Base-by-base conservation (phyloP, 768 basidiomycete species). In the Termitomyces sp. region DNA sequence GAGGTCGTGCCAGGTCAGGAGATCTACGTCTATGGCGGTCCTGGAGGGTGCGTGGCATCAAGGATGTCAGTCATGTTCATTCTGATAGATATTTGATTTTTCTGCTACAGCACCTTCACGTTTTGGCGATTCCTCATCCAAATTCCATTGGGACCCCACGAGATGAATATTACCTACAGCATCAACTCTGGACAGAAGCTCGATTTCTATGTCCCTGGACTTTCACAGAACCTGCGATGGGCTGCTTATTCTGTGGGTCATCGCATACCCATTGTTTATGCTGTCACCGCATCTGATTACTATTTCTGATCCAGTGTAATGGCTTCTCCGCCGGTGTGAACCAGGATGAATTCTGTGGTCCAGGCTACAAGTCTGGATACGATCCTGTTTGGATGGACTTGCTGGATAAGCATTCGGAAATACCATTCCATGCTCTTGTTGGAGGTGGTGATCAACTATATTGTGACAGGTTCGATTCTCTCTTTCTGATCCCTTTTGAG, bases 381-480 rank as follows among this genome's bases (percentile, higher is more conserved):
- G 95, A 95, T 69, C 93, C 93, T 7, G 84, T 98, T 12, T 99
- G 96, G 96, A 79, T 86, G 60, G 95, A 99, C 73, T 74, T 99
- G n/a, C 81, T 98, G 26, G 74, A 83, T 43, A 87, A 89, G 65
- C 97, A 98, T 65, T 78, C 82, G 2, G 81, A 85, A 65, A 75
- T 77, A 57, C 95, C 96, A 0, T 94, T 94, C 68, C 96, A 99
- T 66, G 84, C 79, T n/a, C 79, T 98, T 36, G 87, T 97, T 6
- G 96, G 96, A 18, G 96, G 96, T 20, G 94, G 95, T 12, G 94
- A 96, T 69, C 95, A 96, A 69, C 78, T 97, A 18, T 97, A 94
- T 65, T 93, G 91, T 61, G 92, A 94, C 63, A 75, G 79, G 88
- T 88, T 64, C 44, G 85, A 66, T 26, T 18, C 22, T 51, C 12